These are phyloP conservation scores for Chaetomium sp. DNA, from an alignment of 2,329 filamentous ascomycete species.

Conservation along the genomic window DNA sequence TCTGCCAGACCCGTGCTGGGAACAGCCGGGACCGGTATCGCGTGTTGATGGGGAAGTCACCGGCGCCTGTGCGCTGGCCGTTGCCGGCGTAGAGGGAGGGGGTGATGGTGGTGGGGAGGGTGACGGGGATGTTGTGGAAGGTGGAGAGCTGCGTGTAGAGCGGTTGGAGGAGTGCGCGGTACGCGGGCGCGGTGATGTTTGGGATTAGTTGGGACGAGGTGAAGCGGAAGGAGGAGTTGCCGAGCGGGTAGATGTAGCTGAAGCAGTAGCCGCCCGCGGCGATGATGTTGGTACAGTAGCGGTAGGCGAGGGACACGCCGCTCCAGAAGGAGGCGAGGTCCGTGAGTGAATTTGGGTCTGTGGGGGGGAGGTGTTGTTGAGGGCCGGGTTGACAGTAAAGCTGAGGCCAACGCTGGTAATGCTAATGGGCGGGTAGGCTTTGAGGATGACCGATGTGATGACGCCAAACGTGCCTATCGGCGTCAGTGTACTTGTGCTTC, in stretches of 20 bases:
- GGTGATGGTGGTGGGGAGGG: slow-evolving; percentile 16
- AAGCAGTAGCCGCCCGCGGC: slow-evolving; percentile 34
- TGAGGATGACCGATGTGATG: slow-evolving; percentile 35
- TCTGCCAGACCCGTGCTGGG: slow-evolving; percentile 33
- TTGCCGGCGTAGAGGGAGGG: slow-evolving; percentile 28
- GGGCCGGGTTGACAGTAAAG: slow-evolving; percentile 27
- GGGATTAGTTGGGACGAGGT: slow-evolving; percentile 34
- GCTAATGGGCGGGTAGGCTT: slow-evolving; percentile 34
- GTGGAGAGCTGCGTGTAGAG: slow-evolving; percentile 39
- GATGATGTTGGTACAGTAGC: slow-evolving; percentile 31
- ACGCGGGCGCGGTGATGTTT: slow-evolving; percentile 37
- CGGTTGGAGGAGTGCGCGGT: slow-evolving; percentile 38
- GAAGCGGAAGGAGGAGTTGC: slow-evolving; percentile 35
- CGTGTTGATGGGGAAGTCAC: slow-evolving; percentile 29
- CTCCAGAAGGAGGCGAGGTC: slow-evolving; percentile 34
- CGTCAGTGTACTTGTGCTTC: background rate
- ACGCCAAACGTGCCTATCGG: slow-evolving; percentile 34
- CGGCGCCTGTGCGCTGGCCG: slow-evolving; percentile 26
- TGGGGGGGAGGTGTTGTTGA: slow-evolving; percentile 13
- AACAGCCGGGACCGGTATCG: slow-evolving; percentile 37
- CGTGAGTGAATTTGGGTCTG: slow-evolving; percentile 13
- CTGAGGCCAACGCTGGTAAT: slow-evolving; percentile 25
- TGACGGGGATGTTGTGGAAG: slow-evolving; percentile 36
- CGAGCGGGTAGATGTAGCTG: slow-evolving; percentile 36
- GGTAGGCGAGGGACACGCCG: slow-evolving; percentile 33